A percentile compares a stretch with the other conserved stretches of the same genome.
phyloP scores from a whole-genome alignment of 176 grass and related monocot species.

The Juncus effusus region DNA sequence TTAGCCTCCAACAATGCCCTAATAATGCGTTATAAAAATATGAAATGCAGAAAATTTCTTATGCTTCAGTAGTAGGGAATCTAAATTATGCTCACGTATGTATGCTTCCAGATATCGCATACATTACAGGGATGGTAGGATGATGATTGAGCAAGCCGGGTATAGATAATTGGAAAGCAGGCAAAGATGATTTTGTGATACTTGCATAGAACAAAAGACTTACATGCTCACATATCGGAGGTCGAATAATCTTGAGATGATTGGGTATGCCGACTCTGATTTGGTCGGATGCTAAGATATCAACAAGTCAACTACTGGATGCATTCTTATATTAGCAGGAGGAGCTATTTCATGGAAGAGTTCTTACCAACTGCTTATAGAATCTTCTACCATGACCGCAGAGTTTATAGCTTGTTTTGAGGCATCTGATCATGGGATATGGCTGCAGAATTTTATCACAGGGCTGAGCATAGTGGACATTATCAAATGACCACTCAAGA shows the following conservation, averaged over 20 bases:
- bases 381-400: neutral
- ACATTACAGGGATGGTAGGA: neutral
- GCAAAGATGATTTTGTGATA: slow-evolving; percentile 1
- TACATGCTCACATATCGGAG: neutral
- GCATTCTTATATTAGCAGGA: slow-evolving; percentile 1
- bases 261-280: slow-evolving; percentile 2
- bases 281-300: neutral
- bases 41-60: slow-evolving; percentile 3
- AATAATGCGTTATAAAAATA: neutral
- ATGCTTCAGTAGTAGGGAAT: neutral
- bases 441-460: slow-evolving; percentile 12
- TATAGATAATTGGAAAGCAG: neutral
- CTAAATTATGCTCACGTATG: slow-evolving; percentile 1
- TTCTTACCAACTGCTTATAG: neutral
- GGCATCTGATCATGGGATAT: slow-evolving; percentile 7
- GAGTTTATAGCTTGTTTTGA: neutral
- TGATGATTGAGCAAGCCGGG: neutral
- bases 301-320: neutral
- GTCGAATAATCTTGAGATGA: neutral
- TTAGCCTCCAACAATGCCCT: no score
- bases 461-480: neutral
- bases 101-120: neutral
- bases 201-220: neutral
- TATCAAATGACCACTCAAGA: slow-evolving; percentile 3
- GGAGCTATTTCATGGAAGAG: neutral